These are phyloP conservation scores for Fusarium nodosum DNA, from an alignment of 2,329 filamentous ascomycete species.

Conservation along the genomic window DNA sequence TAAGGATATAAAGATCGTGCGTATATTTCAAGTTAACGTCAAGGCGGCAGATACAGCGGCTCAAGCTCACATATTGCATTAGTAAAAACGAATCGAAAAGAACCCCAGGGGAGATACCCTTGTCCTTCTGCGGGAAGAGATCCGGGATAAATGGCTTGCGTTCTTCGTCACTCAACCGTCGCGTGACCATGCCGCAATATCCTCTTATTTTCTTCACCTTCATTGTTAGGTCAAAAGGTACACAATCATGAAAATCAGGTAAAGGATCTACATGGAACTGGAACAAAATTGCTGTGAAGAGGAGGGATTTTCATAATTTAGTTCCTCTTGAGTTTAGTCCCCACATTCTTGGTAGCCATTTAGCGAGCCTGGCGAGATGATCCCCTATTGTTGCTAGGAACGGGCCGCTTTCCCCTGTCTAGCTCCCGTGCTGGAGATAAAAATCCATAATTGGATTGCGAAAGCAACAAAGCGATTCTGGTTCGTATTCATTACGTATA, in stretches of 20 bases:
- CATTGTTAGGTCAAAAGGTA: no score
- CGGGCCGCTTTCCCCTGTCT: neutral
- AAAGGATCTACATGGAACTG: neutral
- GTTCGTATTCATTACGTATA: neutral
- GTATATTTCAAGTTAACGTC: neutral
- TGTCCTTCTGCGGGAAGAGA: no score
- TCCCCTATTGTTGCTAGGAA: neutral
- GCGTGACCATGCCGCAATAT: neutral
- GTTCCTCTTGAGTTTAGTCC: neutral
- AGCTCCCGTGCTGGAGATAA: neutral
- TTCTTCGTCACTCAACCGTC: no score
- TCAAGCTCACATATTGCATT: no score
- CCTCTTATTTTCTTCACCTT: rapidly evolving
- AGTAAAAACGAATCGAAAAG: no score
- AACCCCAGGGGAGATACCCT: no score
- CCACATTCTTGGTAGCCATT: neutral
- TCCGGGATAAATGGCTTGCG: no score
- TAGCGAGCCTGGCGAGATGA: neutral
- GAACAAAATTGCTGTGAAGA: neutral
- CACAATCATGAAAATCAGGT: rapidly evolving
- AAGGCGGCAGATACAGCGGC: neutral
- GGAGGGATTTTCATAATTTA: neutral
- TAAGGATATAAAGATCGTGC: rapidly evolving
- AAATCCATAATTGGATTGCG: neutral
- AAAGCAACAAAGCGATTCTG: neutral